Percentiles rank a stretch among this genome's conserved stretches.
Evolutionary conservation across 495 filamentous ascomycete genomes (phyloP).

Genomic region (Aspergillus egyptiacus): DNA sequence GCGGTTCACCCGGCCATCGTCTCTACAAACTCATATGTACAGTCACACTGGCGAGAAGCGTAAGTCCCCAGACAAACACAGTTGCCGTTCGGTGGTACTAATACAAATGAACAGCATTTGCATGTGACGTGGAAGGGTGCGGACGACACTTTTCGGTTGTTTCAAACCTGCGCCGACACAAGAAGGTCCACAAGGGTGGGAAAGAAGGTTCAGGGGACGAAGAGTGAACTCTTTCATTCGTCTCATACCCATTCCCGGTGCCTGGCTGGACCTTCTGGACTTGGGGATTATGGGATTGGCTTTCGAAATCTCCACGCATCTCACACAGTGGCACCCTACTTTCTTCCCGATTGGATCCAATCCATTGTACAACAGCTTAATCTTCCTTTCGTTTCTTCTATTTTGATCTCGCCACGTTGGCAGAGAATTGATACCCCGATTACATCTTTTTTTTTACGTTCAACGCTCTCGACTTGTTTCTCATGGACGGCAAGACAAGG

Average conservation of each 20-base stretch:
- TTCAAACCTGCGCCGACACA: conserved; percentile 89
- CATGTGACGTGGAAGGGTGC: conserved; percentile 91
- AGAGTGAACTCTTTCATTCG: conserved; percentile 27
- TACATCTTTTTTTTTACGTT: conserved; percentile 11
- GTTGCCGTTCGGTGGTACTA: conserved; percentile 24
- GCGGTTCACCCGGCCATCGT: conserved; percentile 93
- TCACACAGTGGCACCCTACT: conserved; percentile 12
- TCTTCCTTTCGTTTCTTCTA: conserved; percentile 21
- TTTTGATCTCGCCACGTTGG: conserved; percentile 17
- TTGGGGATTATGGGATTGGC: background rate
- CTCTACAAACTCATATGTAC: conserved; percentile 97
- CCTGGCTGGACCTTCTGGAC: conserved; percentile 8
- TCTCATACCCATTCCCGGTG: conserved; percentile 9
- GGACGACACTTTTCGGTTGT: conserved; percentile 97
- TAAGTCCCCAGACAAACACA: conserved; percentile 47
- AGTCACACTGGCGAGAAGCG: conserved; percentile 99
- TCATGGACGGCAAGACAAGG: conserved; percentile 26
- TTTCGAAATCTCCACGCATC: conserved; percentile 7
- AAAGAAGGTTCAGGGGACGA: conserved; percentile 44
- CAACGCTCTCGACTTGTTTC: conserved; percentile 12
- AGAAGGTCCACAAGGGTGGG: conserved; percentile 93
- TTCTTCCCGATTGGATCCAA: conserved; percentile 16
- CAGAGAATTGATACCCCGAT: conserved; percentile 32
- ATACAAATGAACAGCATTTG: conserved; percentile 61
- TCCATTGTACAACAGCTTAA: conserved; percentile 42